phyloP scores from a whole-genome alignment of 1,139 yeast species.

The Fermentozyma sake region DNA sequence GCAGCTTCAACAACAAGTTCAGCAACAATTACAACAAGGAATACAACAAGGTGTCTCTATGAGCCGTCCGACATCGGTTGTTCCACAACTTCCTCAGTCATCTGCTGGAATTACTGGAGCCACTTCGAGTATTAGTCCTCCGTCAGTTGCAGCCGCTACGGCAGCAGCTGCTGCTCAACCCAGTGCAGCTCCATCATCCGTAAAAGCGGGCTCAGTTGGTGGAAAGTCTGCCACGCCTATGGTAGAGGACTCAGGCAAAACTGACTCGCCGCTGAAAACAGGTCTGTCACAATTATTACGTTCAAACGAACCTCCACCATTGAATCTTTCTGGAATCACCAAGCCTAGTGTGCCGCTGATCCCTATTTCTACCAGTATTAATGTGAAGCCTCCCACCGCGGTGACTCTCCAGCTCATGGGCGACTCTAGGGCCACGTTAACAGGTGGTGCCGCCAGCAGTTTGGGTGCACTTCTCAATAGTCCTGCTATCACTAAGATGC shows the following conservation, averaged over 20 bases:
- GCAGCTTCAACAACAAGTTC: constrained; percentile 9
- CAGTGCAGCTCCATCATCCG: constrained; percentile 3
- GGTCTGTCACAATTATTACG: constrained; percentile 9
- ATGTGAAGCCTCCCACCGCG: constrained; percentile 61
- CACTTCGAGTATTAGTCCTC: too few relatives aligned
- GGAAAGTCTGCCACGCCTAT: constrained; percentile 1
- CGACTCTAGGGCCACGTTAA: constrained; percentile 68
- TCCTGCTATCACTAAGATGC: constrained; percentile 74
- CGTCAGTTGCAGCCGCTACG: constrained; percentile 4
- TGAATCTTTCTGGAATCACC: constrained; percentile 46
- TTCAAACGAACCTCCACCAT: constrained; percentile 12
- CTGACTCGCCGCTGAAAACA: constrained; percentile 5
- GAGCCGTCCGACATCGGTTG: too few relatives aligned
- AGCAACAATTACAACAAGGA: constrained; percentile 5
- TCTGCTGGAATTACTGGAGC: too few relatives aligned
- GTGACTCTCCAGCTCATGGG: constrained; percentile 50
- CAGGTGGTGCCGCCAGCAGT: constrained; percentile 78
- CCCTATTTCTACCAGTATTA: constrained; percentile 66
- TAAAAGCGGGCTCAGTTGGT: background rate
- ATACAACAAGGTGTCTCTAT: too few relatives aligned
- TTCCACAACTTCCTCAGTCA: too few relatives aligned
- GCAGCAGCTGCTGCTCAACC: constrained; percentile 36
- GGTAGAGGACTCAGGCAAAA: constrained; percentile 1
- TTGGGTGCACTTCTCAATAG: constrained; percentile 59
- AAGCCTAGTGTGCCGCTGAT: constrained; percentile 68